Evolutionary conservation across 306 rosid species (phyloP).

Genomic region (Arachis stenosperma): DNA sequence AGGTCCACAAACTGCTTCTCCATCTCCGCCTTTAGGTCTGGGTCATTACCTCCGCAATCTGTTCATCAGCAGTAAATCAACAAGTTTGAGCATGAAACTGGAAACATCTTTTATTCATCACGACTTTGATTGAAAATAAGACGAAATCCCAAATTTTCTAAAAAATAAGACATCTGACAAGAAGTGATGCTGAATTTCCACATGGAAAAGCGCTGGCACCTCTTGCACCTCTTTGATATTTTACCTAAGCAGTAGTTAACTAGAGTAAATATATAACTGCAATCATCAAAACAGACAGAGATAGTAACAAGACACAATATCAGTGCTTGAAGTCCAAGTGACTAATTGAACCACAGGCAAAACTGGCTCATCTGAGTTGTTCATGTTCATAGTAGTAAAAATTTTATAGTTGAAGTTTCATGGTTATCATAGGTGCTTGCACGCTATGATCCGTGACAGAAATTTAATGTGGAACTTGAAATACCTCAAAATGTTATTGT

Average conservation of each 20-base stretch:
- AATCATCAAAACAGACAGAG: too few species aligned
- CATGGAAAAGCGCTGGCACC: constrained; percentile 9
- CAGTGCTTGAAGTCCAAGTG: not conserved
- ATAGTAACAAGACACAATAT: not conserved
- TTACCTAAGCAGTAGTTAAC: not conserved
- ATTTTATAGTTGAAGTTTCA: not conserved
- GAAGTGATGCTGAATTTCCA: constrained; percentile 14
- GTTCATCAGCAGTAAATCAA: constrained; percentile 36
- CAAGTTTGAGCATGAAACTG: constrained; percentile 18
- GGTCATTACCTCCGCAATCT: constrained; percentile 93
- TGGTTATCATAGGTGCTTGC: constrained; percentile 1
- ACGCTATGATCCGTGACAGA: not conserved
- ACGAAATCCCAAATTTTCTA: not conserved
- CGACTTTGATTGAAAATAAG: not conserved
- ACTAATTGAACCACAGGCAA: constrained; percentile 13
- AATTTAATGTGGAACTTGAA: constrained; percentile 4
- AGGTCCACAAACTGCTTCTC: constrained; percentile 97
- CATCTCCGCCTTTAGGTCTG: constrained; percentile 92
- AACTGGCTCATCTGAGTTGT: constrained; percentile 23
- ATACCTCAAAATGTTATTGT: not conserved
- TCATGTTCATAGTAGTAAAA: not conserved
- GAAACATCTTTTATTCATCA: constrained; percentile 13
- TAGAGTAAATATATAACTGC: not conserved
- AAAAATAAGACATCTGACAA: constrained; percentile 22
- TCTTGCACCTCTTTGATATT: not conserved